Evolutionary conservation across 2,329 filamentous ascomycete species (phyloP), one percentile per base, ranked within the genome.

Genomic region (Pseudonectria buxi): DNA sequence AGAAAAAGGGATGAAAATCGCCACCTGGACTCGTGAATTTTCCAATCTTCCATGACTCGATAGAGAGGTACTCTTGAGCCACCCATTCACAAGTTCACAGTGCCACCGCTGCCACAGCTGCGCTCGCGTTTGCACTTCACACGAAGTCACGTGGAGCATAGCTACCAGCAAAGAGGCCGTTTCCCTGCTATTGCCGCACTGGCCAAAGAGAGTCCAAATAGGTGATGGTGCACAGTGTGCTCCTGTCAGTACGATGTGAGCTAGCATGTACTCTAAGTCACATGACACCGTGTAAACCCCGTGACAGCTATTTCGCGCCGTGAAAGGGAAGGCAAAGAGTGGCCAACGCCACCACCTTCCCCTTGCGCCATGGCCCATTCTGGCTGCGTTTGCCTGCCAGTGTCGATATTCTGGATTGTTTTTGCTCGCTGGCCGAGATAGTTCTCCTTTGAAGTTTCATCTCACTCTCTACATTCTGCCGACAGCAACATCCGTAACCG

Each of bases 231-330:
- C 10, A 43, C 43, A 39, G 43, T 45, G 35, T 22, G 28, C 6
- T 4, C 14, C 29, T 30, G 24, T 13, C 10, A 5, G 11, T 10
- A 28, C 26, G 35, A 15, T 14, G 7, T 14, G 25, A 33, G 22
- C 32, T 30, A 33, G 32, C 28, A 38, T n/a, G 10, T 6, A 6
- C 14, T 24, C 4, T 0, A 12, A 12, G 13, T 56, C 58, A 61
- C 56, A 32, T 59, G 55, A 57, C 55, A 57, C 51, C 53, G 58
- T 61, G 58, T 56, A 46, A 54, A 49, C 45, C 38, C 37, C 52
- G 46, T 40, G 47, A 41, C 31, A 13, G 7, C 28, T 31, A 24
- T 15, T 33, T 28, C 35, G 38, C 40, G 42, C 37, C 39, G 39
- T 46, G 51, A 51, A 48, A 51, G 42, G 39, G 37, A 26, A 28